Percentiles rank a stretch among this genome's conserved stretches.
phyloP scores from a whole-genome alignment of 768 basidiomycete genomes.

The Cubamyces sp. region DNA sequence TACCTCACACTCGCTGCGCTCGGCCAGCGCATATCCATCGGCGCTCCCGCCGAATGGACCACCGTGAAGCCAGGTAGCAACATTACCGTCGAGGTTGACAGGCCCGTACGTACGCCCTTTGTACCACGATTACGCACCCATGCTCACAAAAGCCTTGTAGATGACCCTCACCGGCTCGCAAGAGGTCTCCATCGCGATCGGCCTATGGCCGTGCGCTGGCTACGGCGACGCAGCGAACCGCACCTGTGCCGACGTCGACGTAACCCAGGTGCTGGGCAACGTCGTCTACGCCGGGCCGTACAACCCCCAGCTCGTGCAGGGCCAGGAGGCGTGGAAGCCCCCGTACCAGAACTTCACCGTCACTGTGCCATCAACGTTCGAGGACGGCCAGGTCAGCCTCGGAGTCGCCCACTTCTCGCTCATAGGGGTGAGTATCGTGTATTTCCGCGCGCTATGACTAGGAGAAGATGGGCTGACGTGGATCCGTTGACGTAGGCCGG shows the following conservation, averaged over 20 bases:
- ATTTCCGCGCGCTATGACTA: background rate
- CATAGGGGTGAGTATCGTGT: constrained; percentile 25
- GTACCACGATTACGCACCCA: background rate
- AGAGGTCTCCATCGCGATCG: constrained; percentile 42
- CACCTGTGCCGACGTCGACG: constrained; percentile 28
- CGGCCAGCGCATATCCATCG: constrained; percentile 41
- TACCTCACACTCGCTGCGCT: constrained; percentile 27
- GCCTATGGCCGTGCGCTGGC: constrained; percentile 32
- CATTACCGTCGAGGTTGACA: constrained; percentile 40
- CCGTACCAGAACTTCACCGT: constrained; percentile 37
- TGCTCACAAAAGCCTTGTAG: constrained; percentile 15
- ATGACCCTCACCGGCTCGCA: constrained; percentile 37
- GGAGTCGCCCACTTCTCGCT: constrained; percentile 29
- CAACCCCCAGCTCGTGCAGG: constrained; percentile 30
- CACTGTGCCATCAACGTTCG: constrained; percentile 25
- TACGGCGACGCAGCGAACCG: constrained; percentile 8
- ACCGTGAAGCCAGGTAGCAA: constrained; percentile 33
- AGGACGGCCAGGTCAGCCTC: constrained; percentile 23
- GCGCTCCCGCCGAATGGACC: constrained; percentile 30
- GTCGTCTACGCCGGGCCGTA: constrained; percentile 38
- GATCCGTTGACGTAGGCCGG: constrained; percentile 20
- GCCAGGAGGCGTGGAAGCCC: constrained; percentile 16
- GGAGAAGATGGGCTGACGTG: background rate
- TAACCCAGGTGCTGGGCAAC: constrained; percentile 32
- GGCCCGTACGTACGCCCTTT: constrained; percentile 36